Evolutionary conservation across 352 stramenopile species (phyloP).

Genomic region (Elongisporangium senticosum): DNA sequence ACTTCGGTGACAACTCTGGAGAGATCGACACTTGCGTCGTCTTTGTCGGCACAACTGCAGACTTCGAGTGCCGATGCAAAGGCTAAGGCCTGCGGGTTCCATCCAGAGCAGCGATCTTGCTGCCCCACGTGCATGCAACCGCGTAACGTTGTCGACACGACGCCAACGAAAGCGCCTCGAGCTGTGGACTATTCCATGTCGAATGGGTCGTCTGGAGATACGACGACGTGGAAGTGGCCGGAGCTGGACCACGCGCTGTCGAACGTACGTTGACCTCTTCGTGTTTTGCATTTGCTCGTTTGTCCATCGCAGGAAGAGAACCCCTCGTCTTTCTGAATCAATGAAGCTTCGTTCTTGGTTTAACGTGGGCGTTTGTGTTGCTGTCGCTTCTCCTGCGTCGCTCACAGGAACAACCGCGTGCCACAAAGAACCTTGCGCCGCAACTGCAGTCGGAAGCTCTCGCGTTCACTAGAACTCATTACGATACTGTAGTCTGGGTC

Average conservation of each 20-base stretch:
- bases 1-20: neutral
- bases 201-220: neutral
- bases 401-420: constrained; percentile 28
- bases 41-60: neutral
- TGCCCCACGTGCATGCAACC: neutral
- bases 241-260: neutral
- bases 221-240: neutral
- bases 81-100: neutral
- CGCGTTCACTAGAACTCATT: constrained; percentile 4
- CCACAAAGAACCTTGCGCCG: constrained; percentile 28
- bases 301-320: neutral
- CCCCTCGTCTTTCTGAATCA: neutral
- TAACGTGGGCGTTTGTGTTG: neutral
- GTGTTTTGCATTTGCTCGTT: neutral
- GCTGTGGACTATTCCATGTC: neutral
- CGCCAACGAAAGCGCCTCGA: neutral
- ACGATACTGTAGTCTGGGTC: neutral
- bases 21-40: neutral
- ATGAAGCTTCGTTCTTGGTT: neutral
- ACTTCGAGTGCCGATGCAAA: neutral
- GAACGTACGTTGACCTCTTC: neutral
- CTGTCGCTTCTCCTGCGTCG: neutral
- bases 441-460: constrained; percentile 14
- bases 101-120: neutral
- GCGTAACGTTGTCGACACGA: neutral